Conservation (phyloP, 2,329 filamentous ascomycete species). For the Fusarium paranaense region DNA sequence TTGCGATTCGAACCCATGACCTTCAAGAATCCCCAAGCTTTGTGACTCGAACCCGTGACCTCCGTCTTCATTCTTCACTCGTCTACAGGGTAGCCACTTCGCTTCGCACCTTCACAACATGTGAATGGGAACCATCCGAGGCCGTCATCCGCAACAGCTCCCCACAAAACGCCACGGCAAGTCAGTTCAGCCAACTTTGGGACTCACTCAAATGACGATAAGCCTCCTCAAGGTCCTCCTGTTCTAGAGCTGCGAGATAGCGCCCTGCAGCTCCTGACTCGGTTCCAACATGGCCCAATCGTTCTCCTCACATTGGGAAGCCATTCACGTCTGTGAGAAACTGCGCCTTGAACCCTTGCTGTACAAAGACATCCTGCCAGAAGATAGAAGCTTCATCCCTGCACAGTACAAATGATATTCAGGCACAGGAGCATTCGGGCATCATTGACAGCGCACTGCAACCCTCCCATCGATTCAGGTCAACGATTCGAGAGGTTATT, state of each 20-base stretch:
- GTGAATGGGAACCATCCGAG: not conserved
- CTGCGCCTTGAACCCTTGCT: not conserved
- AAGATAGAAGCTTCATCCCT: not conserved
- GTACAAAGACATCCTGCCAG: not conserved
- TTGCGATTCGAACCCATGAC: not conserved
- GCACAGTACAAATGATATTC: not conserved
- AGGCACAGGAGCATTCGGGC: not conserved
- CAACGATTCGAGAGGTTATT: not conserved
- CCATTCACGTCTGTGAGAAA: not conserved
- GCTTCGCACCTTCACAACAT: not conserved
- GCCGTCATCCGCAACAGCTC: not conserved
- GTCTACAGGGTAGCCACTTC: not conserved
- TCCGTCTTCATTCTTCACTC: not conserved
- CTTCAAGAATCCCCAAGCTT: not conserved
- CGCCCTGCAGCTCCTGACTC: not conserved
- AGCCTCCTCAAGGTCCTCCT: not conserved
- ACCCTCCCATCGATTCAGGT: not conserved
- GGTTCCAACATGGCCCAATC: not conserved
- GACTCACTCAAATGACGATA: not conserved
- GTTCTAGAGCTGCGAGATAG: not conserved
- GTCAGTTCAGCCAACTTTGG: not conserved
- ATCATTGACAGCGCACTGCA: not conserved
- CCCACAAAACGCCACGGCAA: not conserved
- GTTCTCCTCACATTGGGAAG: not conserved
- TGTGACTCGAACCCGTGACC: not conserved